These are phyloP conservation scores for Posidonia australis DNA, from an alignment of 106 monocot species.

Conservation along the genomic window DNA sequence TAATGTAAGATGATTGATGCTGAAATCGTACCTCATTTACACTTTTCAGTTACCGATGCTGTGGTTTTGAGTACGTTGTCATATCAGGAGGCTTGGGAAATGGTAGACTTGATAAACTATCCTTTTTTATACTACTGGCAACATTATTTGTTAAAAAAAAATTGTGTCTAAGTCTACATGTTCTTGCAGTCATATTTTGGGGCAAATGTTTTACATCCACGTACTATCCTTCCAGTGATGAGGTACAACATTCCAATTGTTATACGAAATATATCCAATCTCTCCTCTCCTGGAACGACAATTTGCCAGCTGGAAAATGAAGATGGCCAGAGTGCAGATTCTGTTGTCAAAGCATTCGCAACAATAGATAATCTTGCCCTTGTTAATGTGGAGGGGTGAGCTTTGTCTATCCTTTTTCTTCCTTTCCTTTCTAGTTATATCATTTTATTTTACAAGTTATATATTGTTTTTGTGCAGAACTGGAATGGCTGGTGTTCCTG, in stretches of 20 bases:
- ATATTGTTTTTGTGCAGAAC: conserved; percentile 33
- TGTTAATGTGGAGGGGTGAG: conserved; percentile 96
- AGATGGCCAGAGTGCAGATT: conserved; percentile 29
- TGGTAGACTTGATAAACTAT: conserved; percentile 32
- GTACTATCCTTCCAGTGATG: conserved; percentile 98
- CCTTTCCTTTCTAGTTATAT: neutral
- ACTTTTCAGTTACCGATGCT: conserved; percentile 89
- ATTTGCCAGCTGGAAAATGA: conserved; percentile 70
- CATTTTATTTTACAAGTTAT: neutral
- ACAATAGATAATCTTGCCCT: conserved; percentile 92
- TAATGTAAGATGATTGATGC: neutral
- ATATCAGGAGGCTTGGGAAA: conserved; percentile 99
- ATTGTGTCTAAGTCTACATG: neutral
- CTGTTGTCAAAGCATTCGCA: conserved; percentile 90
- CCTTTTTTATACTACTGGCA: neutral
- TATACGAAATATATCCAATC: conserved; percentile 85
- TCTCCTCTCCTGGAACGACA: conserved; percentile 76
- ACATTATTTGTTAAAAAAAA: neutral
- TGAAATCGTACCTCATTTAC: neutral
- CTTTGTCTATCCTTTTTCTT: neutral
- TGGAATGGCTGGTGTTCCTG: conserved; percentile 99
- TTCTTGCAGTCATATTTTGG: conserved; percentile 92
- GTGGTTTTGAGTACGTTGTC: conserved; percentile 79
- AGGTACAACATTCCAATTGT: conserved; percentile 76
- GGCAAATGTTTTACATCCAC: conserved; percentile 97